A percentile compares a stretch with the other conserved stretches of the same genome.
Evolutionary conservation across 139 green algal species (phyloP).

Genomic region (Gonium pectorale): DNA sequence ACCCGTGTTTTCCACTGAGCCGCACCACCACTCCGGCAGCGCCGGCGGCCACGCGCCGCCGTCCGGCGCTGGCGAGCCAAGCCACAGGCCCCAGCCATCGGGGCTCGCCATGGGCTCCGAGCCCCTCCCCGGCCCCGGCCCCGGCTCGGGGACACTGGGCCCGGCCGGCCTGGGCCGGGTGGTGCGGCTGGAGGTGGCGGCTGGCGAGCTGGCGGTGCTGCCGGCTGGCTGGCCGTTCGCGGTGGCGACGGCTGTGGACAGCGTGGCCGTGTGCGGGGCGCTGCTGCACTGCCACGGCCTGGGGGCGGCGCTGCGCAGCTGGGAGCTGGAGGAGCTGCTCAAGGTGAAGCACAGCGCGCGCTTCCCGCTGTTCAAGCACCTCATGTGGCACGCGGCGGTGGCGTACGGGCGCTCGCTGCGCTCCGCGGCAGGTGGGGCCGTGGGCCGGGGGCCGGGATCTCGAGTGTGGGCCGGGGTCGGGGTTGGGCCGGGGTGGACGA

Average conservation of each 20-base stretch:
- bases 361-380: slow-evolving; percentile 54
- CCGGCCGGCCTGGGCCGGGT: background rate
- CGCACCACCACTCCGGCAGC: too few species aligned
- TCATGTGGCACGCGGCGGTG: slow-evolving; percentile 55
- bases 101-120: too few species aligned
- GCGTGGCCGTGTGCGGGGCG: background rate
- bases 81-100: too few species aligned
- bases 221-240: slow-evolving; percentile 53
- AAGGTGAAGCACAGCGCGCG: slow-evolving; percentile 37
- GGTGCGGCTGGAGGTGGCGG: slow-evolving; percentile 20
- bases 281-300: slow-evolving; percentile 40
- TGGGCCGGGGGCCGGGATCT: too few species aligned
- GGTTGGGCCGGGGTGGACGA: too few species aligned
- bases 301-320: slow-evolving; percentile 25
- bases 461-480: too few species aligned
- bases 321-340: slow-evolving; percentile 50
- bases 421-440: slow-evolving; percentile 34
- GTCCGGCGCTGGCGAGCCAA: background rate
- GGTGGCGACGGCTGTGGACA: slow-evolving; percentile 32
- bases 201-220: slow-evolving; percentile 43
- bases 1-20: too few species aligned
- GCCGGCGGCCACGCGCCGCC: too few species aligned
- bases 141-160: too few species aligned
- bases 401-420: slow-evolving; percentile 33
- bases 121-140: background rate